These are phyloP conservation scores for Hippophae gyantsensis DNA, from an alignment of 306 rosid species.

Conservation along the genomic window DNA sequence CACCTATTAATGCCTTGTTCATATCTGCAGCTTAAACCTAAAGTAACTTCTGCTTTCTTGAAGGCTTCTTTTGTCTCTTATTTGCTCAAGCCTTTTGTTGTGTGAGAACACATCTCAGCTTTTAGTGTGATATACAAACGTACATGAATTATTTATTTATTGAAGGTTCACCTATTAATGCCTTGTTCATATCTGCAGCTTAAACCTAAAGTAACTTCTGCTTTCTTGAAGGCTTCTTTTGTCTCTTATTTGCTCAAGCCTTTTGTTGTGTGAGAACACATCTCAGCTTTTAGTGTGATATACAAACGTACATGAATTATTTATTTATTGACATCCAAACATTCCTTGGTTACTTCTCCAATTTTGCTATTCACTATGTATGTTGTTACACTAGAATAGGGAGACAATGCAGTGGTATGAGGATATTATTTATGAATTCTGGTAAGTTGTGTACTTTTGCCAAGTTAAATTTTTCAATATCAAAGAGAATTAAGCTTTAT, in stretches of 20 bases:
- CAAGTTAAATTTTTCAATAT: too few relatives aligned
- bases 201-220: conserved; percentile 74
- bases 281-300: conserved; percentile 24
- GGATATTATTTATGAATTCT: not conserved
- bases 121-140: too few relatives aligned
- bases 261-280: conserved; percentile 31
- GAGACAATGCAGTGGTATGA: not conserved
- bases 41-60: conserved; percentile 68
- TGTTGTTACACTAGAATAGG: not conserved
- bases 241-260: not conserved
- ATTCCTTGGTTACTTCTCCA: not conserved
- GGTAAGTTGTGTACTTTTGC: not conserved
- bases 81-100: not conserved
- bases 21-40: conserved; percentile 85
- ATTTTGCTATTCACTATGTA: conserved; percentile 8
- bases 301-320: too few relatives aligned
- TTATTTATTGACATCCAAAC: too few relatives aligned
- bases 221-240: conserved; percentile 66
- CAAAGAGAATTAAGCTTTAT: too few relatives aligned
- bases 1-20: conserved; percentile 1
- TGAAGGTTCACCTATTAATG: not conserved
- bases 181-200: conserved; percentile 50
- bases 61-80: conserved; percentile 34
- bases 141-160: too few relatives aligned
- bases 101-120: conserved; percentile 50